These are phyloP conservation scores for Lasiodiplodia sp. DNA, from an alignment of 2,329 filamentous ascomycete genomes.

Conservation along the genomic window DNA sequence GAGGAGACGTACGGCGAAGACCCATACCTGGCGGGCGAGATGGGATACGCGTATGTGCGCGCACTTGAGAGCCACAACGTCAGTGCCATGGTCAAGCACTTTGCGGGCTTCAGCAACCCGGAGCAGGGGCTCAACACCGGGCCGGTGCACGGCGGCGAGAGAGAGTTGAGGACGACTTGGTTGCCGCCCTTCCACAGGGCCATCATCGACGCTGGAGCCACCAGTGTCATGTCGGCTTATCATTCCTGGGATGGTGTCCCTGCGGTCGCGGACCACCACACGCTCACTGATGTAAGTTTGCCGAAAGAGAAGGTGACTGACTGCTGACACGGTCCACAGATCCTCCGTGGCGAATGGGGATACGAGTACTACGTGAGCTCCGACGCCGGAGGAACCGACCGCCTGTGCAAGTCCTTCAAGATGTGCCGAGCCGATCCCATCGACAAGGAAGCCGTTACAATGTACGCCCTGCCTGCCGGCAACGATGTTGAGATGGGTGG, in stretches of 20 bases:
- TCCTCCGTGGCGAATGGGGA: conserved; percentile 75
- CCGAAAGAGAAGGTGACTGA: too few species aligned
- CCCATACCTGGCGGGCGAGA: conserved; percentile 70
- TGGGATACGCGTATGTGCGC: conserved; percentile 66
- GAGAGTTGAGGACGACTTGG: conserved; percentile 63
- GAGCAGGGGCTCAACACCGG: conserved; percentile 77
- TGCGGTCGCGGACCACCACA: conserved; percentile 68
- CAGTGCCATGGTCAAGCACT: conserved; percentile 78
- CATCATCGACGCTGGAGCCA: conserved; percentile 73
- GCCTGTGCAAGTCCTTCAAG: conserved; percentile 69
- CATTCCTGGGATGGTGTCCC: conserved; percentile 77
- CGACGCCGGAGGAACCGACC: conserved; percentile 75
- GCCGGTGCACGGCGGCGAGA: conserved; percentile 63
- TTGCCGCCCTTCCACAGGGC: conserved; percentile 69
- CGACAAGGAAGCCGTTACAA: conserved; percentile 70
- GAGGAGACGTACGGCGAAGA: conserved; percentile 79
- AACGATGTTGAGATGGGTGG: conserved; percentile 81
- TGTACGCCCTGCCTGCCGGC: conserved; percentile 70
- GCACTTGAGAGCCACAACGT: conserved; percentile 72
- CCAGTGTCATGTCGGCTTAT: conserved; percentile 76
- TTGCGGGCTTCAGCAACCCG: conserved; percentile 71
- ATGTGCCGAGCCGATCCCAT: conserved; percentile 67
- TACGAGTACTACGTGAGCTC: conserved; percentile 73
- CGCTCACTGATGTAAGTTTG: conserved; percentile 58
- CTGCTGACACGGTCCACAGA: conserved; percentile 40